phyloP scores from a whole-genome alignment of 495 filamentous ascomycete species.

The Saxispiralis lemnorum region DNA sequence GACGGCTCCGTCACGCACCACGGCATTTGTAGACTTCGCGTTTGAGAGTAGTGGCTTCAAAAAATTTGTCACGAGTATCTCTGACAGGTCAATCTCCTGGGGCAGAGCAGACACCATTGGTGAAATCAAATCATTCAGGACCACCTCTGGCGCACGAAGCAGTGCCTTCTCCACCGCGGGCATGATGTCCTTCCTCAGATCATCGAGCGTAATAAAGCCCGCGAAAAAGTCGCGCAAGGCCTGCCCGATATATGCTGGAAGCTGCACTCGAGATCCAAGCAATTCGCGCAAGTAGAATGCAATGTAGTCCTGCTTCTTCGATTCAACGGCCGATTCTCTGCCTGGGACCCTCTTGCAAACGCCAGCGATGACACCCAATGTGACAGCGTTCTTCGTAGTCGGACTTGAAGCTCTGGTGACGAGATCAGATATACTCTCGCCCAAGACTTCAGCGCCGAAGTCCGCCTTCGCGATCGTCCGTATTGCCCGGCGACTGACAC shows the following conservation, averaged over 20 bases:
- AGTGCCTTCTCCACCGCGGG: constrained; percentile 77
- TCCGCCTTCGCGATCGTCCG: constrained; percentile 40
- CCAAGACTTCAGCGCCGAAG: constrained; percentile 40
- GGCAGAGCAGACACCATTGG: constrained; percentile 53
- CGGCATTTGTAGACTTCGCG: constrained; percentile 69
- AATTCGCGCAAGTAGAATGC: constrained; percentile 73
- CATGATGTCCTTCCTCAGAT: constrained; percentile 55
- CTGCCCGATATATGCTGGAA: constrained; percentile 54
- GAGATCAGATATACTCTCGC: constrained; percentile 44
- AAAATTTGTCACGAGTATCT: constrained; percentile 46
- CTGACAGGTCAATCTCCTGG: constrained; percentile 54
- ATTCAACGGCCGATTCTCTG: constrained; percentile 39
- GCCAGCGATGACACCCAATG: constrained; percentile 72
- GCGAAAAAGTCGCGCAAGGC: constrained; percentile 71
- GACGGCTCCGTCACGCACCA: constrained; percentile 56
- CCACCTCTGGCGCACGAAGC: constrained; percentile 74
- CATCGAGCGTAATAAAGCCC: constrained; percentile 53
- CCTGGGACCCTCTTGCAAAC: constrained; percentile 54
- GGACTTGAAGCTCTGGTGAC: constrained; percentile 44
- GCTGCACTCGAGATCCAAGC: constrained; percentile 52
- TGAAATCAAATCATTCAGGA: constrained; percentile 57
- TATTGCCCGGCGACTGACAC: constrained; percentile 38
- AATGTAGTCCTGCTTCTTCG: constrained; percentile 51
- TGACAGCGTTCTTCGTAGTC: constrained; percentile 47
- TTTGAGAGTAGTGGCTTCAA: constrained; percentile 74